Percentiles rank a stretch among this genome's conserved stretches.
phyloP scores from a whole-genome alignment of 1,284 basidiomycete genomes.

The Ustilago tritici region DNA sequence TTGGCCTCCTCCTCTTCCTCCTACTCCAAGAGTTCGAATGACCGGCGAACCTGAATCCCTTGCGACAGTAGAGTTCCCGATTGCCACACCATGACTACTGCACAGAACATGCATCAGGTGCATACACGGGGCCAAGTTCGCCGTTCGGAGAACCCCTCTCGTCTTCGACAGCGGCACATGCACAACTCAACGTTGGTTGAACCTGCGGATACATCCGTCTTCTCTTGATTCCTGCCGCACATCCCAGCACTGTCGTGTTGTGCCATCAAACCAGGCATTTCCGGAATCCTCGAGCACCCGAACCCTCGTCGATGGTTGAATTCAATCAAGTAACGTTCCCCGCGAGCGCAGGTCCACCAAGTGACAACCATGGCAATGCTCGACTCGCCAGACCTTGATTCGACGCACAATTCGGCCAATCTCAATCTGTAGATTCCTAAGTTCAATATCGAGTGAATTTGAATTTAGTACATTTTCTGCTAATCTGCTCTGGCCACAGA shows the following conservation, averaged over 20 bases:
- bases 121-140: not conserved
- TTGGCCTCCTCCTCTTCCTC: too few species aligned
- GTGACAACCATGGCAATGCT: not conserved
- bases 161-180: not conserved
- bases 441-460: too few species aligned
- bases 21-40: too few species aligned
- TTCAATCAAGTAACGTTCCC: not conserved
- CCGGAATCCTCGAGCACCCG: conserved; percentile 4
- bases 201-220: conserved; percentile 14
- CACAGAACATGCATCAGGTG: not conserved
- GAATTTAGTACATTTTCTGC: not conserved
- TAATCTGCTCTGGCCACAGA: not conserved
- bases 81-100: not conserved
- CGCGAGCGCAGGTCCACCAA: not conserved
- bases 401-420: not conserved
- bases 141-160: not conserved
- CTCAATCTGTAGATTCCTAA: too few species aligned
- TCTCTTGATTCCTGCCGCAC: not conserved
- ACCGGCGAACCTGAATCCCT: too few species aligned
- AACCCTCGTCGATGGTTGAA: not conserved
- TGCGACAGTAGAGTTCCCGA: too few species aligned
- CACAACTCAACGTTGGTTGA: not conserved
- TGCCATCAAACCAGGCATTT: conserved; percentile 1
- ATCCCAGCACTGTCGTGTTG: not conserved
- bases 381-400: not conserved